Percentiles rank a stretch among this genome's conserved stretches.
These are phyloP conservation scores for Penicillium macrosclerotiorum DNA, from an alignment of 495 filamentous ascomycete species.

Conservation along the genomic window DNA sequence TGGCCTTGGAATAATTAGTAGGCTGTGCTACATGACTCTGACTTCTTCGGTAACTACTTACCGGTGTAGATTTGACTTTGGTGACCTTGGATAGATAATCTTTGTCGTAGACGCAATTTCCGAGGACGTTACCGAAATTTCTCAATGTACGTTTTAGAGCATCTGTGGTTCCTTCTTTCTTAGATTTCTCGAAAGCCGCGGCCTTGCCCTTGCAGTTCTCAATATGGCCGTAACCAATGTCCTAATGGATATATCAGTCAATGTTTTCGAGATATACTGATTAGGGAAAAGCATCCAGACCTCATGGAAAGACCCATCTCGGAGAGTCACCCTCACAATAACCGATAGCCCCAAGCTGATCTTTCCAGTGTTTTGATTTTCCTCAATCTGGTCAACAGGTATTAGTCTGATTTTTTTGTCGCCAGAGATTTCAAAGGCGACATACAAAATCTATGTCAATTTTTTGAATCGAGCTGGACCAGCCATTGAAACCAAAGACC, in stretches of 20 bases:
- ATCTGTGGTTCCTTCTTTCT: slow-evolving; percentile 97
- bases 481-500: slow-evolving; percentile 98
- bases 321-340: slow-evolving; percentile 81
- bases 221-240: slow-evolving; percentile 92
- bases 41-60: slow-evolving; percentile 21
- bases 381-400: slow-evolving; percentile 54
- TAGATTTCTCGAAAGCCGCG: slow-evolving; percentile 92
- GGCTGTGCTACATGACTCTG: not conserved
- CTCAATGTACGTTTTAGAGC: slow-evolving; percentile 84
- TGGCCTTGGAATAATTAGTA: slow-evolving; percentile 47
- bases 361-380: slow-evolving; percentile 59
- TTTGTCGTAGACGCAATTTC: slow-evolving; percentile 97
- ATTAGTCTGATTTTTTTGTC: slow-evolving; percentile 19
- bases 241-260: slow-evolving; percentile 38
- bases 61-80: slow-evolving; percentile 69
- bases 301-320: slow-evolving; percentile 92
- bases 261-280: not conserved
- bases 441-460: slow-evolving; percentile 87
- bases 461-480: slow-evolving; percentile 86
- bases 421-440: too few relatives aligned
- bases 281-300: slow-evolving; percentile 21
- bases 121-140: slow-evolving; percentile 93
- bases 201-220: slow-evolving; percentile 96
- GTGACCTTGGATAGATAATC: slow-evolving; percentile 81
- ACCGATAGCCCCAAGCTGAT: slow-evolving; percentile 82